A percentile compares a stretch with the other conserved stretches of the same genome.
Evolutionary conservation across 441 rosid genomes (phyloP).

Genomic region (Dalechampia spathulata): DNA sequence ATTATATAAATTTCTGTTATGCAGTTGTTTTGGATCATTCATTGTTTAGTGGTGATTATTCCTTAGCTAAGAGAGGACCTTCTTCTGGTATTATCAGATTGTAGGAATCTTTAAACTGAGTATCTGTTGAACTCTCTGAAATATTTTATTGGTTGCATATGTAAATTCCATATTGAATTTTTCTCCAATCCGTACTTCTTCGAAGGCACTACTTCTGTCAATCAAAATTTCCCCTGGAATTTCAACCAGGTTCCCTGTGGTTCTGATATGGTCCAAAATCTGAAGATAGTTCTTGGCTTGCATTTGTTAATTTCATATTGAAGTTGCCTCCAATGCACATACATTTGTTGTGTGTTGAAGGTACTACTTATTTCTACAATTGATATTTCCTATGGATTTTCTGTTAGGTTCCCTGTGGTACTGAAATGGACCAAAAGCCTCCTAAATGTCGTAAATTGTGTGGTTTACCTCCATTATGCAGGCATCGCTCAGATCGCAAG

Average conservation of each 20-base stretch:
- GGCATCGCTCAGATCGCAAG: constrained; percentile 64
- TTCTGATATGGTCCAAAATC: too few species aligned
- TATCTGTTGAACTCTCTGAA: too few species aligned
- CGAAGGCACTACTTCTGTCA: too few species aligned
- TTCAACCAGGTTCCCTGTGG: too few species aligned
- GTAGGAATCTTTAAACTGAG: too few species aligned
- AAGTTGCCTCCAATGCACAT: not conserved
- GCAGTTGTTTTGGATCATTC: not conserved
- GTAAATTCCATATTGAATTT: too few species aligned
- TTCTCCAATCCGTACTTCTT: too few species aligned
- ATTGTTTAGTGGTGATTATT: not conserved
- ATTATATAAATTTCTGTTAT: not conserved
- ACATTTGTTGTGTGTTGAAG: not conserved
- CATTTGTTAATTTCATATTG: not conserved
- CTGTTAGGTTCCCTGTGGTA: constrained; percentile 89
- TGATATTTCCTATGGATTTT: constrained; percentile 8
- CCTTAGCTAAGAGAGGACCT: not conserved
- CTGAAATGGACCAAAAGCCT: constrained; percentile 83
- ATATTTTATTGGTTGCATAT: too few species aligned
- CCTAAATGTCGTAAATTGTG: constrained; percentile 82
- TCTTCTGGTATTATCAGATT: not conserved
- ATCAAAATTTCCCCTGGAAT: too few species aligned
- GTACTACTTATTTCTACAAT: not conserved
- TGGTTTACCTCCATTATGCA: constrained; percentile 50
- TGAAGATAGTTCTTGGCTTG: not conserved